Base-by-base conservation (phyloP, 75 land plant genomes). In the Cryptomeria japonica region DNA sequence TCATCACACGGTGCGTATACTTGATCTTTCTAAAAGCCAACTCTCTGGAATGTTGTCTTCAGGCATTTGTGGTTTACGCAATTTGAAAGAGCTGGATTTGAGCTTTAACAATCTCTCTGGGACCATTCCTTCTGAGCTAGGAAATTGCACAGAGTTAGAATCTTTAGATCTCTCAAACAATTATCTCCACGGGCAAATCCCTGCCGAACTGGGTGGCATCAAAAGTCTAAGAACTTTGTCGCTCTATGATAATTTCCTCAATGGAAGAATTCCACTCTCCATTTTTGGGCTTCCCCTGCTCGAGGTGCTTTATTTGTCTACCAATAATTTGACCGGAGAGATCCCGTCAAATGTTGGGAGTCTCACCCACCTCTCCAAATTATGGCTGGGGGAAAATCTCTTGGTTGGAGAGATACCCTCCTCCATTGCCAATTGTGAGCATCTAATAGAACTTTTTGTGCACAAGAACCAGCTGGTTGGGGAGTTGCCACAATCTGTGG, bases 371-470 rank as follows among this genome's bases (percentile, higher is more conserved):
- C 85, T 92, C 36, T 72, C 86, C 37, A 75, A 14, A 32, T 32
- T 75, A 32, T 32, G 37, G 37, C 10, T 75, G 15, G 77, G 36
- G 31, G 55, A 61, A 13, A 96, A 96, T 89, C 49, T 3, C 44
- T 42, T n/a, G n/a, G n/a, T n/a, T n/a, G n/a, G n/a, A n/a, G 6
- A 64, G 15, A 58, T 96, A 1, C 94, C 92, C 14, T 61, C 73
- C 16, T 92, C 92, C 19, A 91, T 49, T 49, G 12, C 51, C 10
- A 49, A 49, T 49, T 49, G 51, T 49, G 12, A 1, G 51, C 10
- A 49, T 93, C 78, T 95, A 86, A 46, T 86, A 79, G 88, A 88
- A 12, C 92, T 95, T 76, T 84, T 72, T 83, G 36, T 95, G 88
- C 68, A 38, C 73, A 13, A 87, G 15, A 95, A 95, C 84, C 78